phyloP scores from a whole-genome alignment of 2,329 filamentous ascomycete species.

The Ascochyta fabae region DNA sequence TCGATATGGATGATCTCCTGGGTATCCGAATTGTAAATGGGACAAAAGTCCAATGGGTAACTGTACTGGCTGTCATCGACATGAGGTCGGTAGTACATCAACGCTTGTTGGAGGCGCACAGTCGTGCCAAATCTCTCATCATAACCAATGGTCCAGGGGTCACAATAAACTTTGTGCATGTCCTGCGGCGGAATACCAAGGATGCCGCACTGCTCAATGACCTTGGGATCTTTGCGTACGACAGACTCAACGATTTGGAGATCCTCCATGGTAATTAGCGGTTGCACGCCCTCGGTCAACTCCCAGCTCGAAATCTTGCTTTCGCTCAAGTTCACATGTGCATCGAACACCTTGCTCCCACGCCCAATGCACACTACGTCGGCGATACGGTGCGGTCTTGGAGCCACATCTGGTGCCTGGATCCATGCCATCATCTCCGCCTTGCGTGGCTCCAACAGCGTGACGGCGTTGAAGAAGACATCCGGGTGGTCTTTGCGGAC shows the following conservation, averaged over 20 bases:
- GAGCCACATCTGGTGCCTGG: constrained; percentile 64
- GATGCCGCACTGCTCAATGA: constrained; percentile 88
- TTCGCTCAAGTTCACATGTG: constrained; percentile 74
- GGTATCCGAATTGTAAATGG: constrained; percentile 84
- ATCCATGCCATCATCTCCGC: constrained; percentile 83
- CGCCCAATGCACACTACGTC: constrained; percentile 83
- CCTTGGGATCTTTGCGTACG: constrained; percentile 77
- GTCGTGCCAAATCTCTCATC: constrained; percentile 85
- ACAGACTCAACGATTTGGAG: constrained; percentile 79
- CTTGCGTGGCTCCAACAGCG: constrained; percentile 85
- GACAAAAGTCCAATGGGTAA: constrained; percentile 91
- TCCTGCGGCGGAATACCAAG: constrained; percentile 80
- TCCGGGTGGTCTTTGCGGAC: constrained; percentile 73
- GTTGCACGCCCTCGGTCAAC: constrained; percentile 77
- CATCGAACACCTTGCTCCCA: constrained; percentile 82
- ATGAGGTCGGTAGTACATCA: constrained; percentile 94
- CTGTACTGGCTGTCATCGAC: constrained; percentile 88
- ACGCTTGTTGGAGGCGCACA: constrained; percentile 83
- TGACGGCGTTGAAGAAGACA: constrained; percentile 85
- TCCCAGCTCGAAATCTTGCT: constrained; percentile 76
- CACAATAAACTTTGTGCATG: constrained; percentile 96
- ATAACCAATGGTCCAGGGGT: constrained; percentile 95
- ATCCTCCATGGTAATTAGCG: constrained; percentile 93
- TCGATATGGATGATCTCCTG: constrained; percentile 82
- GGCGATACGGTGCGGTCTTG: constrained; percentile 73